These are phyloP conservation scores for Scedosporium aurantiacum DNA, from an alignment of 2,329 filamentous ascomycete species.

Conservation along the genomic window DNA sequence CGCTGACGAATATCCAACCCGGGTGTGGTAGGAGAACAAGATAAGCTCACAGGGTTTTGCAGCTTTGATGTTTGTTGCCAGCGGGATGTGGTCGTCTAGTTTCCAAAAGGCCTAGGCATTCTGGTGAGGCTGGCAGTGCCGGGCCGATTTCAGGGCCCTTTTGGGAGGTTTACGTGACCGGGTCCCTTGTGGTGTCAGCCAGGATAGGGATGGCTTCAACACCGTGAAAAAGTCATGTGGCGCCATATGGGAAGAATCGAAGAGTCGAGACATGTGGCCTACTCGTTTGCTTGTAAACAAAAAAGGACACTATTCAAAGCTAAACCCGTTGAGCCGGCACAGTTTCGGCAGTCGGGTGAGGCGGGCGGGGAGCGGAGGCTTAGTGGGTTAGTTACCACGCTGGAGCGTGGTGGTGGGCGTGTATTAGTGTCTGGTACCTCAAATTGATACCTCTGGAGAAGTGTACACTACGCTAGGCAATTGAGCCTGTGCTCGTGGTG, in stretches of 20 bases:
- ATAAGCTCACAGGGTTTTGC: not conserved
- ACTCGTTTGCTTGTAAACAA: not conserved
- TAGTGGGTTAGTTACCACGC: not conserved
- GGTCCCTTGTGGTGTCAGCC: not conserved
- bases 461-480: too few relatives aligned
- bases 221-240: not conserved
- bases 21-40: not conserved
- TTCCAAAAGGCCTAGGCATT: not conserved
- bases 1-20: not conserved
- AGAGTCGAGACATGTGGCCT: not conserved
- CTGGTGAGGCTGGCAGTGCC: not conserved
- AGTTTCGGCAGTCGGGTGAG: constrained; percentile 5
- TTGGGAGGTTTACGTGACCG: not conserved
- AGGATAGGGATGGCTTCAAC: not conserved
- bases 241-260: not conserved
- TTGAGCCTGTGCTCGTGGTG: too few relatives aligned
- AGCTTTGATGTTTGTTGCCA: not conserved
- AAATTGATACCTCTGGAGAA: too few relatives aligned
- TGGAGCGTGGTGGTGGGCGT: not conserved
- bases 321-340: not conserved
- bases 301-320: not conserved
- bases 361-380: not conserved
- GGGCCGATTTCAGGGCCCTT: not conserved
- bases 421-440: too few relatives aligned
- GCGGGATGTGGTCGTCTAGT: not conserved